Conservation (phyloP, 1,284 basidiomycete species). For the Bjerkandera adusta region DNA sequence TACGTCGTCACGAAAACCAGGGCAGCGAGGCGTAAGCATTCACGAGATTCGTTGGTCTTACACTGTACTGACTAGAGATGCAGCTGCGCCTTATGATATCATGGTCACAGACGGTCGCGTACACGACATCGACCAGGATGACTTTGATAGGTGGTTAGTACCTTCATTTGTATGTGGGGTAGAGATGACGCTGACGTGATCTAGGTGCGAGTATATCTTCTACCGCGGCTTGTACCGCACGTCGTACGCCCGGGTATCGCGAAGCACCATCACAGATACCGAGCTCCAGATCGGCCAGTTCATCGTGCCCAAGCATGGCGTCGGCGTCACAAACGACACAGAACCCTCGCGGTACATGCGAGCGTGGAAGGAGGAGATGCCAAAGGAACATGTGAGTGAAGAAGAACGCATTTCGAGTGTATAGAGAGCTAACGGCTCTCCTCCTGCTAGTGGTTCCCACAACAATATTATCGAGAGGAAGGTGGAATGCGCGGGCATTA, state of each 20-base stretch:
- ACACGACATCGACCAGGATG: slow-evolving; percentile 74
- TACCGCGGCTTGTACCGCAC: slow-evolving; percentile 83
- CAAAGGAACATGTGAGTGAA: slow-evolving; percentile 54
- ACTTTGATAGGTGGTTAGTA: slow-evolving; percentile 68
- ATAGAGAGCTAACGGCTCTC: background rate
- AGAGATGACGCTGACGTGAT: slow-evolving; percentile 16
- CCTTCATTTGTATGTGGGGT: background rate
- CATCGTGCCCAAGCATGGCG: slow-evolving; percentile 61
- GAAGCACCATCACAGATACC: slow-evolving; percentile 73
- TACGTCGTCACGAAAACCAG: slow-evolving; percentile 84
- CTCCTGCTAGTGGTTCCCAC: slow-evolving; percentile 67
- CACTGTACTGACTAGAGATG: background rate
- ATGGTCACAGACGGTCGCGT: slow-evolving; percentile 71
- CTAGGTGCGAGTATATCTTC: slow-evolving; percentile 88
- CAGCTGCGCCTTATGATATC: slow-evolving; percentile 84
- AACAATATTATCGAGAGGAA: slow-evolving; percentile 59
- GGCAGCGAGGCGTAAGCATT: slow-evolving; percentile 55
- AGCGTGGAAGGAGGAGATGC: slow-evolving; percentile 62
- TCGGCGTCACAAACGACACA: slow-evolving; percentile 55
- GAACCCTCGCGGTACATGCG: slow-evolving; percentile 65
- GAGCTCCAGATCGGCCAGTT: slow-evolving; percentile 83
- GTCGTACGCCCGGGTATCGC: slow-evolving; percentile 70
- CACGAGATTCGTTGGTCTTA: background rate
- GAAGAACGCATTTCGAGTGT: background rate
- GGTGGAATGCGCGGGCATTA: slow-evolving; percentile 68